A percentile compares a stretch with the other conserved stretches of the same genome.
Evolutionary conservation across 257 asterid species (phyloP).

Genomic region (Scutellaria barbata): DNA sequence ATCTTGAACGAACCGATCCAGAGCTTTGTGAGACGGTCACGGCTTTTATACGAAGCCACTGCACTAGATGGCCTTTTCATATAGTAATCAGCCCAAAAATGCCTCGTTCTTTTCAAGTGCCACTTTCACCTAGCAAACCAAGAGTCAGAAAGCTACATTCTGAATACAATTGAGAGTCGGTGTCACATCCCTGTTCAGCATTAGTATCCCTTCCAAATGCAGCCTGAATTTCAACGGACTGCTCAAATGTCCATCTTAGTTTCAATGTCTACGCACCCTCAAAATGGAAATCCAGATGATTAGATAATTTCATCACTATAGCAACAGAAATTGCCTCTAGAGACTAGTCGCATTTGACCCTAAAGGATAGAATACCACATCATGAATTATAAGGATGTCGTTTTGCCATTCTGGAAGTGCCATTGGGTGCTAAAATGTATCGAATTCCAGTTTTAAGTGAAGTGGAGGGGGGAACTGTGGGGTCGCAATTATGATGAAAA

Average conservation of each 20-base stretch:
- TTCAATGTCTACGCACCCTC: background rate
- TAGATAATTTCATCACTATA: background rate
- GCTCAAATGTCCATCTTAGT: background rate
- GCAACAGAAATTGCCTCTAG: background rate
- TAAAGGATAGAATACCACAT: background rate
- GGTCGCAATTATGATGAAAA: background rate
- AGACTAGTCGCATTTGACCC: background rate
- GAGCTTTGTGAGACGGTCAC: background rate
- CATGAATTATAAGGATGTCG: background rate
- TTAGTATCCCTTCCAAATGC: slow-evolving; percentile 1
- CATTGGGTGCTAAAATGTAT: background rate
- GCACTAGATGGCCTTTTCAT: background rate
- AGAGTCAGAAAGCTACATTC: slow-evolving; percentile 1
- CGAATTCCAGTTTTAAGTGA: background rate
- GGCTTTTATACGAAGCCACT: too few species aligned
- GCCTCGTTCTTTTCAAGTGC: background rate
- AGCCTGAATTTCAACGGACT: background rate
- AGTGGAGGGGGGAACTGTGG: background rate
- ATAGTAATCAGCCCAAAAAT: background rate
- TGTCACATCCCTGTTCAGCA: background rate
- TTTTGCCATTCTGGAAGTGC: background rate
- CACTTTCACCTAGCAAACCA: background rate
- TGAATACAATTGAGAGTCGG: background rate
- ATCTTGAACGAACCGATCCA: background rate
- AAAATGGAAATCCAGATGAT: background rate